Percentiles rank a stretch among this genome's conserved stretches.
These are phyloP conservation scores for Nakazawaea anatomiae DNA, from an alignment of 805 yeast species.

Conservation along the genomic window DNA sequence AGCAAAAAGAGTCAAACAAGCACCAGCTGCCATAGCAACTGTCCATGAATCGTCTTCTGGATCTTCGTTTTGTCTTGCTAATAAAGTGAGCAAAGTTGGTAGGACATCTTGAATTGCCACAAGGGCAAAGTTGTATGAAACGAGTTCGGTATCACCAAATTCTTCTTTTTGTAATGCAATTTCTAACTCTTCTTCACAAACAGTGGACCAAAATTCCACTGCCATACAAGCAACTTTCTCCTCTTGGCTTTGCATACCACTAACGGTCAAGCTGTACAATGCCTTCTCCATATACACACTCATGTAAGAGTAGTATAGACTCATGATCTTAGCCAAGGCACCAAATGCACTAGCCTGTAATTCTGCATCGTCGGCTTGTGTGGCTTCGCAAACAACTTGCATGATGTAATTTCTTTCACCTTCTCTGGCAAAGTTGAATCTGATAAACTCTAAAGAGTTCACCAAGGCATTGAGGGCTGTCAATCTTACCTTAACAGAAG, in stretches of 20 bases:
- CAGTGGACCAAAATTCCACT: slow-evolving; percentile 98
- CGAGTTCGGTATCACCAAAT: slow-evolving; percentile 44
- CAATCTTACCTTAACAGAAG: slow-evolving; percentile 66
- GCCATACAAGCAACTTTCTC: slow-evolving; percentile 96
- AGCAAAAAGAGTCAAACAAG: slow-evolving; percentile 91
- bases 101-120: slow-evolving; percentile 80
- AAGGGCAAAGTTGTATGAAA: slow-evolving; percentile 74
- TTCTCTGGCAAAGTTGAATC: slow-evolving; percentile 82
- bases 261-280: slow-evolving; percentile 78
- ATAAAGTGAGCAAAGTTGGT: slow-evolving; percentile 74
- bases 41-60: slow-evolving; percentile 97
- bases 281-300: slow-evolving; percentile 97
- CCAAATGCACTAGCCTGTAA: slow-evolving; percentile 95
- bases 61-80: slow-evolving; percentile 88
- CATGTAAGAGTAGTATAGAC: slow-evolving; percentile 84
- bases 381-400: slow-evolving; percentile 99
- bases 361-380: slow-evolving; percentile 80
- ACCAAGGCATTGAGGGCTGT: slow-evolving; percentile 92
- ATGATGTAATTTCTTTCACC: slow-evolving; percentile 95
- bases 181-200: slow-evolving; percentile 95
- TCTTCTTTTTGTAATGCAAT: slow-evolving; percentile 65
- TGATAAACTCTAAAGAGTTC: slow-evolving; percentile 84
- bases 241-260: slow-evolving; percentile 82
- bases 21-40: slow-evolving; percentile 97
- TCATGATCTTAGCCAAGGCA: slow-evolving; percentile 88